Conservation (phyloP, 345 rosid species). For the Trapa incisa region DNA sequence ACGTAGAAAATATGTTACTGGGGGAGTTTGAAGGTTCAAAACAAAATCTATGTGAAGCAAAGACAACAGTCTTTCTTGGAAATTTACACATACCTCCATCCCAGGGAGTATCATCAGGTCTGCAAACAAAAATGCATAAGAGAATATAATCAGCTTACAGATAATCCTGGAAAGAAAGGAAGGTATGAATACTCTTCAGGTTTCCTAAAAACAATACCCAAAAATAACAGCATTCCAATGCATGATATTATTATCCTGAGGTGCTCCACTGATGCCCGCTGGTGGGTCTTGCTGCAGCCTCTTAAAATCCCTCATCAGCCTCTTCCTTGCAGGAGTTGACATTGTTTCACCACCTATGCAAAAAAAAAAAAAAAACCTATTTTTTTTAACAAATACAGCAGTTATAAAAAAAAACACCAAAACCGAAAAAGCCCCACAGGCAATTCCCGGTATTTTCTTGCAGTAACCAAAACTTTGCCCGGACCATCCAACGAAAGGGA, state of each 20-base stretch:
- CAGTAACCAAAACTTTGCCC: neutral
- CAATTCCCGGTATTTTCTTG: neutral
- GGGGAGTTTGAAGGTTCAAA: neutral
- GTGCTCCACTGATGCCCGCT: slow-evolving; percentile 60
- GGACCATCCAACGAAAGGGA: too few species aligned
- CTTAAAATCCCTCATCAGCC: slow-evolving; percentile 60
- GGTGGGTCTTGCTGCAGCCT: slow-evolving; percentile 66
- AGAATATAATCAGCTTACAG: neutral
- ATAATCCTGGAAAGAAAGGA: neutral
- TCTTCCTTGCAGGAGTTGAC: slow-evolving; percentile 70
- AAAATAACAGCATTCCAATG: slow-evolving; percentile 61
- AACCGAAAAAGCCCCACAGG: neutral
- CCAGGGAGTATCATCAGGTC: slow-evolving; percentile 62
- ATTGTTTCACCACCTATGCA: slow-evolving; percentile 12
- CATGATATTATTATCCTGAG: slow-evolving; percentile 50
- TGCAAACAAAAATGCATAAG: slow-evolving; percentile 9
- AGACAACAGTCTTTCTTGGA: neutral
- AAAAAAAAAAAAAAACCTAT: neutral
- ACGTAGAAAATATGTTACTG: neutral
- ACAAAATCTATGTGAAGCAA: neutral
- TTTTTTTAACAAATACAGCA: neutral
- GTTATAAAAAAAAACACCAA: neutral
- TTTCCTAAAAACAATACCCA: slow-evolving; percentile 24
- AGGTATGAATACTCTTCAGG: neutral
- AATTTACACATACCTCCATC: slow-evolving; percentile 12